A percentile compares a stretch with the other conserved stretches of the same genome.
Conservation (phyloP, 1,139 yeast genomes). For the Hansenula lynferdii region DNA sequence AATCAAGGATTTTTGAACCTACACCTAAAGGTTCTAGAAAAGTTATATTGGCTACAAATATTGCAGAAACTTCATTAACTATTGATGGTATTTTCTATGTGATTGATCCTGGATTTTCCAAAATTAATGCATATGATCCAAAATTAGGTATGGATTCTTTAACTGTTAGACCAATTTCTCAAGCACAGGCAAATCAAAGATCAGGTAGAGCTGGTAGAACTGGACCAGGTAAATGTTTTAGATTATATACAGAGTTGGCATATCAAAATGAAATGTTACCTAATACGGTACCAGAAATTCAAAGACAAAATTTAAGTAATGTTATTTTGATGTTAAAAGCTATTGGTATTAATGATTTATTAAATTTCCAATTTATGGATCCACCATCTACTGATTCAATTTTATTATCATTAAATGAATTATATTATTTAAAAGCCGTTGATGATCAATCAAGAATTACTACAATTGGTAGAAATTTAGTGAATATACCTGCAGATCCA, state of each 20-base stretch:
- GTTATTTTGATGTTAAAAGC: slow-evolving; percentile 90
- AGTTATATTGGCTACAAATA: slow-evolving; percentile 90
- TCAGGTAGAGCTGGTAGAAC: slow-evolving; percentile 98
- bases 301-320: slow-evolving; percentile 80
- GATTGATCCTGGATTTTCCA: slow-evolving; percentile 90
- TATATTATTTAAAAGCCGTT: slow-evolving; percentile 77
- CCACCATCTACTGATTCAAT: slow-evolving; percentile 81
- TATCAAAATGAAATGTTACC: slow-evolving; percentile 82
- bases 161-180: slow-evolving; percentile 81
- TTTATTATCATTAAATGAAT: slow-evolving; percentile 75
- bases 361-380: slow-evolving; percentile 38
- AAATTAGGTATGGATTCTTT: slow-evolving; percentile 89
- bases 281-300: slow-evolving; percentile 87
- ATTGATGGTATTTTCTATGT: slow-evolving; percentile 89
- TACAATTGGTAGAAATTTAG: slow-evolving; percentile 72
- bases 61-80: slow-evolving; percentile 95
- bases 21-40: slow-evolving; percentile 78
- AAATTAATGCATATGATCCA: slow-evolving; percentile 79
- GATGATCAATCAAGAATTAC: slow-evolving; percentile 79
- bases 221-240: slow-evolving; percentile 92
- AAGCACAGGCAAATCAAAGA: slow-evolving; percentile 93
- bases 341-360: slow-evolving; percentile 68
- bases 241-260: slow-evolving; percentile 85
- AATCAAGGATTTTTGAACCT: slow-evolving; percentile 78
- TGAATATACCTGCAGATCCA: slow-evolving; percentile 96